These are phyloP conservation scores for Nasturtium officinale DNA, from an alignment of 345 rosid species.

Conservation along the genomic window DNA sequence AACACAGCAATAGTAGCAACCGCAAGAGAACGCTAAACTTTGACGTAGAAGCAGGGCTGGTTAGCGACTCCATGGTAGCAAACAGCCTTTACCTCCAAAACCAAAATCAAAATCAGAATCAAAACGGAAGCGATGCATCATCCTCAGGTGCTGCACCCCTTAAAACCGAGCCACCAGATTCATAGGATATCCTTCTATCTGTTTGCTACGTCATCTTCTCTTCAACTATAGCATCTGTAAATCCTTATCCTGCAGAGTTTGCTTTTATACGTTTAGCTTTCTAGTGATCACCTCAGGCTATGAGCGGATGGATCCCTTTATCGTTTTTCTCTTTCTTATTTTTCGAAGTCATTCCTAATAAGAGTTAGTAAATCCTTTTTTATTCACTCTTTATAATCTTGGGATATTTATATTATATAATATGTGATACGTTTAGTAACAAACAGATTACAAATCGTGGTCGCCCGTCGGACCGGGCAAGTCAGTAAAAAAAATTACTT, in stretches of 20 bases:
- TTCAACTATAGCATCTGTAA: constrained; percentile 33
- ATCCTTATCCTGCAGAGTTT: constrained; percentile 29
- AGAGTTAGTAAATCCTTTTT: constrained; percentile 6
- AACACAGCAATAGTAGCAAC: constrained; percentile 55
- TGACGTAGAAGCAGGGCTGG: constrained; percentile 84
- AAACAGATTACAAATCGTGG: background rate
- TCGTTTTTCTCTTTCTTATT: background rate
- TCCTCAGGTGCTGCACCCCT: constrained; percentile 39
- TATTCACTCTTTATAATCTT: background rate
- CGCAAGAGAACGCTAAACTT: constrained; percentile 73
- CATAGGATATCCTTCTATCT: background rate
- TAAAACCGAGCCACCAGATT: constrained; percentile 43
- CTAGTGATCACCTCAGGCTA: constrained; percentile 39
- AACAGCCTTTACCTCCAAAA: constrained; percentile 79
- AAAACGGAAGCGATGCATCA: constrained; percentile 36
- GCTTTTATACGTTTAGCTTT: constrained; percentile 28
- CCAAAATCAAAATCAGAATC: constrained; percentile 29
- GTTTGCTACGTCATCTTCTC: constrained; percentile 1
- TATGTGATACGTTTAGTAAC: background rate
- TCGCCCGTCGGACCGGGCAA: background rate
- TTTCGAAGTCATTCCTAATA: background rate
- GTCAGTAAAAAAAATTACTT: background rate
- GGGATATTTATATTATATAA: background rate
- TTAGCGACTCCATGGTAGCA: constrained; percentile 93
- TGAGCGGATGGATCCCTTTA: constrained; percentile 27